Conservation (phyloP, 2,329 filamentous ascomycete species). For the Hirsutella rhossiliensis region DNA sequence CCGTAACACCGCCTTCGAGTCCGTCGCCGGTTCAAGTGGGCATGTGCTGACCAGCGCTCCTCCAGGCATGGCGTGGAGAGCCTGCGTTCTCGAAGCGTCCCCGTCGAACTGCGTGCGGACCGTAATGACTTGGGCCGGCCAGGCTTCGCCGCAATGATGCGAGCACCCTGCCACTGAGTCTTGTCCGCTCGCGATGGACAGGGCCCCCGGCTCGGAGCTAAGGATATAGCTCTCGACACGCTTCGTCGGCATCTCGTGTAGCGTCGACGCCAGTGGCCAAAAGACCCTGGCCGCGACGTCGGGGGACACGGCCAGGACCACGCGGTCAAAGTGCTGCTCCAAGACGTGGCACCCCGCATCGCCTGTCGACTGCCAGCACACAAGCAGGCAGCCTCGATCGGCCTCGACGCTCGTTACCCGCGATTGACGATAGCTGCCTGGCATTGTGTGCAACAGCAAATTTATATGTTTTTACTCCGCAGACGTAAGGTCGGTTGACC, state of each 20-base stretch:
- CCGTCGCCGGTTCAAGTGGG: conserved; percentile 25
- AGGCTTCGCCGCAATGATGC: conserved; percentile 12
- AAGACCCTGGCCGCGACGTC: conserved; percentile 38
- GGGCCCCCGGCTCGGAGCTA: conserved; percentile 4
- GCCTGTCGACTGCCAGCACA: conserved; percentile 20
- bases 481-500: no score
- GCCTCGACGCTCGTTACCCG: conserved; percentile 23
- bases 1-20: conserved; percentile 26
- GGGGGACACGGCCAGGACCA: conserved; percentile 42
- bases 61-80: conserved; percentile 36
- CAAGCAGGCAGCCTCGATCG: conserved; percentile 9
- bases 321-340: conserved; percentile 33
- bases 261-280: conserved; percentile 21
- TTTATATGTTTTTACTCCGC: no score
- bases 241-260: conserved; percentile 33
- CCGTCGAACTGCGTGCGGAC: conserved; percentile 22
- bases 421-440: conserved; percentile 7
- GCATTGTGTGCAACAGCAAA: no score
- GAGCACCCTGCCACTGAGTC: conserved; percentile 10
- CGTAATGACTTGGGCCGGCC: conserved; percentile 18
- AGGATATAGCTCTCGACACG: conserved; percentile 35
- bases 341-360: conserved; percentile 4
- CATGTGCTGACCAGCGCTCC: conserved; percentile 41
- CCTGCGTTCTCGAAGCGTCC: conserved; percentile 29
- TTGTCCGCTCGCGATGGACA: conserved; percentile 3